Evolutionary conservation across 2,329 filamentous ascomycete species (phyloP), one percentile per base, ranked within the genome.

Genomic region (Davidsoniella eucalypti): DNA sequence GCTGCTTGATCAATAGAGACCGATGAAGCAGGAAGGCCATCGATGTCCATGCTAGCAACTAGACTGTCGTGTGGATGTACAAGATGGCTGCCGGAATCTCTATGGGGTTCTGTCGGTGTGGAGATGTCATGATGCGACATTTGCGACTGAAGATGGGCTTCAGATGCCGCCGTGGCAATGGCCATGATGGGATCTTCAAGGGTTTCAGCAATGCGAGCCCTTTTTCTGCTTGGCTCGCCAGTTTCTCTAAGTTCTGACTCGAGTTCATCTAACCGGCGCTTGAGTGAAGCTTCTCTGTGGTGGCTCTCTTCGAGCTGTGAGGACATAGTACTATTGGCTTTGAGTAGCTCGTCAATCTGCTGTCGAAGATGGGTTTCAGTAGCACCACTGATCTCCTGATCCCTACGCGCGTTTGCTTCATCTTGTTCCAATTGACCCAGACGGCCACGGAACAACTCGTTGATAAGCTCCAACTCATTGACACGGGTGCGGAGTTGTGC

Each of bases 391-490:
- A 79, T 70, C 52, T 78, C 73, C 53, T 74, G 70, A 17, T 76
- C 71, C 60, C 78, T 66, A 60, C 80, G 67, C 48, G 82, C 76
- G 44, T 75, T 78, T 44, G 76, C 76, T 61, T 90, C 84, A 59
- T 82, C 82, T 57, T 80, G 76, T 61, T 93, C 86, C 10, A 92
- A 71, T 61, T 92, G 84, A 73, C 61, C 79, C 64, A 95, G 78
- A 9, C 82, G 76, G 37, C 81, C 81, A 47, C 81, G 73, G 63
- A 87, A 87, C 42, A 88, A 70, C 60, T 84, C 83, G 59, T 88
- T 95, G 69, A 98, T 95, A 48, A 98, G 76, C 62, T 98, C 92
- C 21, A 98, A 74, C 64, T 98, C 92, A 58, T 82, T 92, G 33
- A 98, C 90, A 40, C 92, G 81, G 0, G 92, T 98, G 67, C 93